Evolutionary conservation across 345 rosid genomes (phyloP).

Genomic region (Brassica nigra): DNA sequence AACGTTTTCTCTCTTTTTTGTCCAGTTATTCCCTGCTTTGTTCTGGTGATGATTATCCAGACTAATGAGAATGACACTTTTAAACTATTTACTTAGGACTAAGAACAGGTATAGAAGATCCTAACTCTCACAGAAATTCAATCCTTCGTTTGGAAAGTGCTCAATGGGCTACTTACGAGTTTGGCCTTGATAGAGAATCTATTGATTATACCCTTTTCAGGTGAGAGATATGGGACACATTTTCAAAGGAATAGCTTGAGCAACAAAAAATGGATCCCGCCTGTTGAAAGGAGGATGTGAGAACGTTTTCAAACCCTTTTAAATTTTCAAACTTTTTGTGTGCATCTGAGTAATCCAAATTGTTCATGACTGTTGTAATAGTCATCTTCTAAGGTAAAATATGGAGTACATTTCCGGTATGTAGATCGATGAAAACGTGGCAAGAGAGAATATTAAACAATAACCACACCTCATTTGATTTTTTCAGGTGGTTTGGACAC

Average conservation of each 20-base stretch:
- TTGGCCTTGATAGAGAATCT: not conserved
- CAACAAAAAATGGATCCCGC: not conserved
- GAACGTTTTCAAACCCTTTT: too few relatives aligned
- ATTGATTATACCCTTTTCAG: not conserved
- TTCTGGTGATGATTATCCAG: too few relatives aligned
- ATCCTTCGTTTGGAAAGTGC: too few relatives aligned
- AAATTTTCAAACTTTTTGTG: not conserved
- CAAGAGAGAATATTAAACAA: not conserved
- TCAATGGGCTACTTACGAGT: too few relatives aligned
- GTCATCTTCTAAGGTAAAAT: not conserved
- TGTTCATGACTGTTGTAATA: not conserved
- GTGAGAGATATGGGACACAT: not conserved
- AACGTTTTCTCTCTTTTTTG: too few relatives aligned
- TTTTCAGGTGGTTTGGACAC: slow-evolving; percentile 62
- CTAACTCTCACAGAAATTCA: too few relatives aligned
- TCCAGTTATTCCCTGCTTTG: too few relatives aligned
- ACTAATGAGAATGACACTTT: too few relatives aligned
- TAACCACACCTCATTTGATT: not conserved
- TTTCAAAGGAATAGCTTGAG: not conserved
- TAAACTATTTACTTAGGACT: too few relatives aligned
- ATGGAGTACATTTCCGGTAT: not conserved
- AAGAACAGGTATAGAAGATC: too few relatives aligned
- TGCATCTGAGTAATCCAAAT: not conserved
- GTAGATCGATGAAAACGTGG: not conserved
- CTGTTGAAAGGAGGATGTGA: not conserved